A percentile compares a stretch with the other conserved stretches of the same genome.
Conservation (phyloP, 2,329 filamentous ascomycete genomes). For the Hymenotorrendiella dingleyae region DNA sequence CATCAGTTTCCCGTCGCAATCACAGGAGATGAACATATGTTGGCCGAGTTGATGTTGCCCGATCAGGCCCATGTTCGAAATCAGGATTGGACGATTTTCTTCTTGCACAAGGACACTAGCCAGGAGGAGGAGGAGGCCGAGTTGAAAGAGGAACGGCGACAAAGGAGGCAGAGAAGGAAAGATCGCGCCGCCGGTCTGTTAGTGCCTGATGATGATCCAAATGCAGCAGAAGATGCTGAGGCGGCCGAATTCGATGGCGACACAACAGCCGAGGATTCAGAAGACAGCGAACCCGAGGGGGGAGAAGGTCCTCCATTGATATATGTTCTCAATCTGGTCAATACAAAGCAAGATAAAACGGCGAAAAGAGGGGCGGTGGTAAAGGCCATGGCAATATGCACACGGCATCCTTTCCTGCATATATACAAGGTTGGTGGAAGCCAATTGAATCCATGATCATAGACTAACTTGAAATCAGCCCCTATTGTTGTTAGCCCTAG, state of each 20-base stretch:
- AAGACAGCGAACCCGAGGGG: conserved; percentile 59
- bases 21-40: conserved; percentile 94
- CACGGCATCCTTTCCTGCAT: conserved; percentile 91
- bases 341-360: conserved; percentile 93
- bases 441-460: conserved; percentile 1
- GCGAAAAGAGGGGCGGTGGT: conserved; percentile 91
- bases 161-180: conserved; percentile 45
- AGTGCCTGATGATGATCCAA: conserved; percentile 39
- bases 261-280: conserved; percentile 46
- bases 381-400: conserved; percentile 99
- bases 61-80: conserved; percentile 92
- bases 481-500: conserved; percentile 79
- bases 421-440: conserved; percentile 77
- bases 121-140: conserved; percentile 75
- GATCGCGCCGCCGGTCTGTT: conserved; percentile 45
- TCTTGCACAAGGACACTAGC: conserved; percentile 90
- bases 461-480: conserved; percentile 48
- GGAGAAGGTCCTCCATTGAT: conserved; percentile 86
- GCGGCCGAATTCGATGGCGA: conserved; percentile 39
- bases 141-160: conserved; percentile 48
- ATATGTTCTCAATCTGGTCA: conserved; percentile 95
- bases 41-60: conserved; percentile 96
- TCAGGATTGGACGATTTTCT: conserved; percentile 99
- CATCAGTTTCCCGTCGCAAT: conserved; percentile 95
- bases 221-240: conserved; percentile 38